Conservation (phyloP, 2,329 filamentous ascomycete species). For the Pseudogymnoascus sp. region DNA sequence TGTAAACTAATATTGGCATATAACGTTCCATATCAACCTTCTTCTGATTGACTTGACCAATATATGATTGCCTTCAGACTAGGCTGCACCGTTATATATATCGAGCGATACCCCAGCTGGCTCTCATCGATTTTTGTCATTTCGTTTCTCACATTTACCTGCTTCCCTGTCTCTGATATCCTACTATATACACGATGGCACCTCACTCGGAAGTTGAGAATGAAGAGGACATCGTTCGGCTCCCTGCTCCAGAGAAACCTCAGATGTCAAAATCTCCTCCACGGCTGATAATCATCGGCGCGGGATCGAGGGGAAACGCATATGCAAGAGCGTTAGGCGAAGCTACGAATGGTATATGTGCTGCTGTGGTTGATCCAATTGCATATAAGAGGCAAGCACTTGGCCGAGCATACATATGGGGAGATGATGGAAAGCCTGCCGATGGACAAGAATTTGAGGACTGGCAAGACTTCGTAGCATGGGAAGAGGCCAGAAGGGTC, state of each 20-base stretch:
- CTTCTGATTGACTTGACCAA: background rate
- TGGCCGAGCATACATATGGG: constrained; percentile 67
- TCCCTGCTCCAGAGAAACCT: constrained; percentile 23
- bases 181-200: constrained; percentile 8
- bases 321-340: constrained; percentile 63
- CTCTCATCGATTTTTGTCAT: background rate
- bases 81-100: background rate
- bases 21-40: background rate
- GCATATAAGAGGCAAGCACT: constrained; percentile 66
- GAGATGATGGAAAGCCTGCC: constrained; percentile 33
- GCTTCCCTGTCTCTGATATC: background rate
- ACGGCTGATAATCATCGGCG: constrained; percentile 71
- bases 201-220: constrained; percentile 10
- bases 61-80: background rate
- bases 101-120: background rate
- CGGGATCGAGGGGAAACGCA: constrained; percentile 66
- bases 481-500: constrained; percentile 56
- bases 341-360: constrained; percentile 59
- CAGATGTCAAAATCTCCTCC: constrained; percentile 39
- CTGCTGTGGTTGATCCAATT: constrained; percentile 74
- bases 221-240: constrained; percentile 13
- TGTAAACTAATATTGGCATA: background rate
- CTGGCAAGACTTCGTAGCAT: constrained; percentile 70
- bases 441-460: constrained; percentile 61
- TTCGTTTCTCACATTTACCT: background rate